Evolutionary conservation across 768 basidiomycete genomes (phyloP).

Genomic region (Sutorius australiensis): DNA sequence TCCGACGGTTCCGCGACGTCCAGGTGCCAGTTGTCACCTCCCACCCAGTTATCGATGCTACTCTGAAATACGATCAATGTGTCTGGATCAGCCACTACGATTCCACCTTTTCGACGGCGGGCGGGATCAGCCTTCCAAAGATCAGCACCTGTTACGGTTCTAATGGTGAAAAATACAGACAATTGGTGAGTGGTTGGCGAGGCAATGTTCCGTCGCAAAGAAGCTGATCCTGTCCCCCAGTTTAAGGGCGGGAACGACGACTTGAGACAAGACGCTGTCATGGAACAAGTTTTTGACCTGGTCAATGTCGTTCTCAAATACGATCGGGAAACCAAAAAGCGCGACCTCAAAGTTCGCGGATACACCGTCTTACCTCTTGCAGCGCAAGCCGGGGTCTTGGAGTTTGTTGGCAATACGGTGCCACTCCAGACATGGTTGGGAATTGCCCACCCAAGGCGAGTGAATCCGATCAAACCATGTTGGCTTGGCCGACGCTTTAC

Average conservation of each 20-base stretch:
- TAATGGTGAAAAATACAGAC: constrained; percentile 63
- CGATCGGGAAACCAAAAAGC: constrained; percentile 73
- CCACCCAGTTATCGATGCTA: constrained; percentile 64
- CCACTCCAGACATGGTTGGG: constrained; percentile 62
- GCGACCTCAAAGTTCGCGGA: constrained; percentile 69
- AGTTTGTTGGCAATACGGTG: constrained; percentile 81
- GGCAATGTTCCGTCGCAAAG: background rate
- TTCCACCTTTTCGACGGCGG: constrained; percentile 54
- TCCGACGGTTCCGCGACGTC: constrained; percentile 49
- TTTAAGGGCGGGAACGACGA: constrained; percentile 94
- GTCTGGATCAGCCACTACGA: constrained; percentile 69
- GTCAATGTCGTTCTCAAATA: constrained; percentile 72
- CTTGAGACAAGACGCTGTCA: constrained; percentile 94
- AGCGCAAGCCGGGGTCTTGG: constrained; percentile 75
- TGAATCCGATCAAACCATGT: background rate
- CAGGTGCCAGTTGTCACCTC: constrained; percentile 83
- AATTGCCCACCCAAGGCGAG: constrained; percentile 60
- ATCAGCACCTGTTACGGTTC: constrained; percentile 66
- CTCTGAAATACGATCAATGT: constrained; percentile 62
- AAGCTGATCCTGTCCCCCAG: constrained; percentile 37
- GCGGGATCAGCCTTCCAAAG: constrained; percentile 83
- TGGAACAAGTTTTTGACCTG: constrained; percentile 95
- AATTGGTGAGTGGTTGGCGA: constrained; percentile 57
- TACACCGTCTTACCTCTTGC: constrained; percentile 90
- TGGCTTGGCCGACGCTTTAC: background rate